Evolutionary conservation across 441 rosid genomes (phyloP).

Genomic region (Erodium texanum): DNA sequence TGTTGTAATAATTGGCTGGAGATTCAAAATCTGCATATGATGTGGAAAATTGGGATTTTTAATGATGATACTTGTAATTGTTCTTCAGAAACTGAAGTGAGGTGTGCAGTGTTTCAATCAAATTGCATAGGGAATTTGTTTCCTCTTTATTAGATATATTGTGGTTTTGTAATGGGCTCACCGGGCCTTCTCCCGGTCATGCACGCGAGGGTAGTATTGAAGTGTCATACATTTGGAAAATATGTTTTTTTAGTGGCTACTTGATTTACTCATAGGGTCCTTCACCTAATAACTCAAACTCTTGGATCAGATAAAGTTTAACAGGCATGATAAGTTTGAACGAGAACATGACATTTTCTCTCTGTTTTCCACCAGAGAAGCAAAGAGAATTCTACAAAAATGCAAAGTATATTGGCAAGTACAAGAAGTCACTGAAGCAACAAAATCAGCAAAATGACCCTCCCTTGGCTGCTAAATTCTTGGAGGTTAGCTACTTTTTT

Average conservation of each 20-base stretch:
- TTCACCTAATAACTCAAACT: background rate
- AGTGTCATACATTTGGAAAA: background rate
- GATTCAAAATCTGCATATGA: background rate
- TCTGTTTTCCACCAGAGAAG: constrained; percentile 40
- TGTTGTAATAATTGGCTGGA: background rate
- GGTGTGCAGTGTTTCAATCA: background rate
- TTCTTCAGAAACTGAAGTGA: background rate
- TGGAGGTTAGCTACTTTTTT: constrained; percentile 28
- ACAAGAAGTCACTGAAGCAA: constrained; percentile 52
- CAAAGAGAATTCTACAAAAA: constrained; percentile 74
- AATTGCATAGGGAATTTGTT: background rate
- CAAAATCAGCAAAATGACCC: constrained; percentile 29
- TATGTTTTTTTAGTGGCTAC: background rate
- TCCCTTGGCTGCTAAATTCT: constrained; percentile 14
- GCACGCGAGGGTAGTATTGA: background rate
- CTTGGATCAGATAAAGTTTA: background rate
- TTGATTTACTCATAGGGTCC: too few relatives aligned
- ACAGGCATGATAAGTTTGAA: background rate
- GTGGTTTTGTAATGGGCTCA: background rate
- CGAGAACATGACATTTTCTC: background rate
- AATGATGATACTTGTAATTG: background rate
- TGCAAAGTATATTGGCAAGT: constrained; percentile 73
- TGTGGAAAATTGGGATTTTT: background rate
- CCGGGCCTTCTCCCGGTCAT: background rate
- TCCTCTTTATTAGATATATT: too few relatives aligned